Evolutionary conservation across 768 basidiomycete genomes (phyloP), one percentile per base, ranked within the genome.

Genomic region (Serpula lacrymans): DNA sequence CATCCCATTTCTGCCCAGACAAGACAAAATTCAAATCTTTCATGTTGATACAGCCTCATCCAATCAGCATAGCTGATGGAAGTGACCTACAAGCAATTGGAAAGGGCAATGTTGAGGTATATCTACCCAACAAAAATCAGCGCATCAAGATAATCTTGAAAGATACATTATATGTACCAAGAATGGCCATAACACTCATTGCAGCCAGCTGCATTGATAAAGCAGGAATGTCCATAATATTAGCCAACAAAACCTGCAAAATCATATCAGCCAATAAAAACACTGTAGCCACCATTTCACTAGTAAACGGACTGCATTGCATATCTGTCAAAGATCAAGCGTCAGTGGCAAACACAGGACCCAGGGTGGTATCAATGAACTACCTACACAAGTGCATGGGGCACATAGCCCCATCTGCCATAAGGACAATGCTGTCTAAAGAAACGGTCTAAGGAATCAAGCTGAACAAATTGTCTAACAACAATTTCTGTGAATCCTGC

Each of bases 401-500:
- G n/a, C 43, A 45, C 7, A 14, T 41, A 3, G 20, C 43, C 1
- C 38, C 30, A n/a, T 3, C 27, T 1, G 38, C 33, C 2, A 22
- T 33, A 2, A 46, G 25, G 12, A n/a, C n/a, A 12, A 23, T 42
- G 26, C 28, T 48, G 5, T 8, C 9, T 5, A 32, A 41, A n/a
- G 45, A 39, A 18, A 29, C 50, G 18, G 49, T 65, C n/a, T 43
- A 39, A 11, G 63, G 64, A 2, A 43, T 65, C 5, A 50, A 58
- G 30, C 43, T 64, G 5, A 52, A 54, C 33, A 39, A 42, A 12
- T 28, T 35, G n/a, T 50, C 43, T 13, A 42, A 56, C 28, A 36
- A 49, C 10, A 45, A 47, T 16, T 55, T 54, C 5, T 64, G 63
- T 43, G 55, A 53, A 14, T 42, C 59, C 2, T 67, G 65, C 39